Evolutionary conservation across 495 filamentous ascomycete genomes (phyloP).

Genomic region (Immersiella caudata): DNA sequence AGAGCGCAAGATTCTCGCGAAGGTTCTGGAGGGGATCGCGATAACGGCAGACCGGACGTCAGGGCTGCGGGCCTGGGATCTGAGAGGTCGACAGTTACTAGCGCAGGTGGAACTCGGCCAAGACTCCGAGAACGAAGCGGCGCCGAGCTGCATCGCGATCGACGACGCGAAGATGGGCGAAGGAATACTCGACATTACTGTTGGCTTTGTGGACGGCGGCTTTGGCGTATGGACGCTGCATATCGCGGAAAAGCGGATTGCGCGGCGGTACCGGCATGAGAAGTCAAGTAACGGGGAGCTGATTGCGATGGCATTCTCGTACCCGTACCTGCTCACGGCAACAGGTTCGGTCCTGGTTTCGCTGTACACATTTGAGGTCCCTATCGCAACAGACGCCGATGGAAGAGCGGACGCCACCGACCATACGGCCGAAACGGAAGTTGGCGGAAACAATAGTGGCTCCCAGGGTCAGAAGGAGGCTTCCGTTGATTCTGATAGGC

Average conservation of each 20-base stretch:
- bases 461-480: neutral
- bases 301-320: constrained; percentile 72
- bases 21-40: constrained; percentile 72
- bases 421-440: neutral
- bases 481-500: neutral
- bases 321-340: constrained; percentile 78
- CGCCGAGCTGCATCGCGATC: constrained; percentile 70
- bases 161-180: constrained; percentile 49
- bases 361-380: constrained; percentile 65
- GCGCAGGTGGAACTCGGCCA: constrained; percentile 47
- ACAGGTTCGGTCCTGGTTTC: constrained; percentile 72
- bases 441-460: neutral
- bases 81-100: constrained; percentile 62
- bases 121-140: constrained; percentile 24
- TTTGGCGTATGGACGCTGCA: constrained; percentile 71
- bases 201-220: constrained; percentile 78
- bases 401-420: neutral
- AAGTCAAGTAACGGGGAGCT: constrained; percentile 64
- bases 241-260: constrained; percentile 45
- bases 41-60: constrained; percentile 71
- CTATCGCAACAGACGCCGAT: constrained; percentile 20
- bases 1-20: constrained; percentile 59
- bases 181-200: constrained; percentile 53
- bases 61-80: constrained; percentile 78
- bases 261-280: constrained; percentile 56